Evolutionary conservation across 768 basidiomycete genomes (phyloP).

Genomic region (Calocybe cyanea): DNA sequence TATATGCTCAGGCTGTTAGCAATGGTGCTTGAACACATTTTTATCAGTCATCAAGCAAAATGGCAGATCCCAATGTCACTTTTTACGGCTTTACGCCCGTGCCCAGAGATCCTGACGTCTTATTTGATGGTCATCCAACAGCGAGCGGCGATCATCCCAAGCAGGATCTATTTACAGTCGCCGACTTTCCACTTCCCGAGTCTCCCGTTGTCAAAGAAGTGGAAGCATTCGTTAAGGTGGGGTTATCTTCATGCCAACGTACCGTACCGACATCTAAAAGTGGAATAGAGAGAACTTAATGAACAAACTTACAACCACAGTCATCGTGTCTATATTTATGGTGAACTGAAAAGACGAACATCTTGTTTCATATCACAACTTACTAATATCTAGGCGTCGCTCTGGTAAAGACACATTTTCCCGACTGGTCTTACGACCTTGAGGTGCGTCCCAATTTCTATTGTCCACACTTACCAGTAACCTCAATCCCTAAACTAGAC

Average conservation of each 20-base stretch:
- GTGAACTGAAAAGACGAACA: conserved; percentile 20
- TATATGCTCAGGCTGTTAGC: background rate
- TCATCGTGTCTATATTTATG: conserved; percentile 48
- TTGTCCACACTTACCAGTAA: background rate
- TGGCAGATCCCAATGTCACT: conserved; percentile 22
- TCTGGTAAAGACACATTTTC: conserved; percentile 43
- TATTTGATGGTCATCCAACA: conserved; percentile 44
- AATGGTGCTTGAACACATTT: background rate
- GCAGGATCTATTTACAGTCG: conserved; percentile 34
- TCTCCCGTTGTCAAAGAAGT: conserved; percentile 35
- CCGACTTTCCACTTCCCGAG: conserved; percentile 41
- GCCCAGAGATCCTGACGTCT: conserved; percentile 42
- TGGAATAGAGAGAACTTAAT: conserved; percentile 36
- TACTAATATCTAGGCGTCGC: conserved; percentile 35
- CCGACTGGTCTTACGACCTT: conserved; percentile 38
- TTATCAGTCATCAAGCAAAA: conserved; percentile 2
- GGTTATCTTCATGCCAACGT: conserved; percentile 5
- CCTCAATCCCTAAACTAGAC: conserved; percentile 24
- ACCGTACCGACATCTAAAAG: background rate
- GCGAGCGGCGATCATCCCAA: conserved; percentile 37
- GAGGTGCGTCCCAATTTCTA: conserved; percentile 16
- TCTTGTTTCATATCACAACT: background rate
- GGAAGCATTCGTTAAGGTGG: conserved; percentile 34
- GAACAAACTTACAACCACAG: conserved; percentile 45
- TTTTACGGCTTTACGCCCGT: conserved; percentile 49